Percentiles rank a stretch among this genome's conserved stretches.
Conservation (phyloP, 2,329 filamentous ascomycete species). For the Penicillium oxalicum region DNA sequence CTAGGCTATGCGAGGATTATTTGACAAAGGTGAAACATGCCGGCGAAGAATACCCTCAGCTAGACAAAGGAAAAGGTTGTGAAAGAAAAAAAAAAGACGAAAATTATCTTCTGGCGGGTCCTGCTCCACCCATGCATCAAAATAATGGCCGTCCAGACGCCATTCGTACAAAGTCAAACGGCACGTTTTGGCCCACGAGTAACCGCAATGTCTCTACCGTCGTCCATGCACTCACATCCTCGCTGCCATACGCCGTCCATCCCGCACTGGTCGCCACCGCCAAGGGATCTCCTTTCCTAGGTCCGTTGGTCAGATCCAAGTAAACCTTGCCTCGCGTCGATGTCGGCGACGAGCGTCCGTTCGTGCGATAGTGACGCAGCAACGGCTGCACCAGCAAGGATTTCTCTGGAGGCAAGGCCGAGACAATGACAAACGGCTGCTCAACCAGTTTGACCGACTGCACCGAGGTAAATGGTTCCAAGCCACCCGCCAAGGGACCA, state of each 20-base stretch:
- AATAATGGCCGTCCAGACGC: constrained; percentile 56
- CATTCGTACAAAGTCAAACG: constrained; percentile 77
- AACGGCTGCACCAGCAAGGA: constrained; percentile 71
- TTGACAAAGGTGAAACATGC: no score
- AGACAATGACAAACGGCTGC: constrained; percentile 75
- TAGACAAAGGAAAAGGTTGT: no score
- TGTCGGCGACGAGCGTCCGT: constrained; percentile 33
- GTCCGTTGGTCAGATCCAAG: constrained; percentile 66
- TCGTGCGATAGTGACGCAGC: constrained; percentile 61
- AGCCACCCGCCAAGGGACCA: constrained; percentile 55
- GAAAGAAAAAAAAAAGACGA: no score
- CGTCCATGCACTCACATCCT: constrained; percentile 76
- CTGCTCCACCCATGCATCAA: constrained; percentile 14
- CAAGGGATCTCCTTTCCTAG: constrained; percentile 62
- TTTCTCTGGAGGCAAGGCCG: constrained; percentile 71
- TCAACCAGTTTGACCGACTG: constrained; percentile 76
- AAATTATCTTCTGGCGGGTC: no score
- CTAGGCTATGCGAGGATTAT: no score
- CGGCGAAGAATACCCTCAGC: no score
- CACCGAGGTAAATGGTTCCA: constrained; percentile 61
- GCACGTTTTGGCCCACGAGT: constrained; percentile 78
- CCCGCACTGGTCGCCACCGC: constrained; percentile 66
- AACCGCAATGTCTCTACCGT: constrained; percentile 74
- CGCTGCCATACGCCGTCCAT: constrained; percentile 72
- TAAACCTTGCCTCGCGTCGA: constrained; percentile 60